Evolutionary conservation across 768 basidiomycete genomes (phyloP).

Genomic region (Nidularia sp.): DNA sequence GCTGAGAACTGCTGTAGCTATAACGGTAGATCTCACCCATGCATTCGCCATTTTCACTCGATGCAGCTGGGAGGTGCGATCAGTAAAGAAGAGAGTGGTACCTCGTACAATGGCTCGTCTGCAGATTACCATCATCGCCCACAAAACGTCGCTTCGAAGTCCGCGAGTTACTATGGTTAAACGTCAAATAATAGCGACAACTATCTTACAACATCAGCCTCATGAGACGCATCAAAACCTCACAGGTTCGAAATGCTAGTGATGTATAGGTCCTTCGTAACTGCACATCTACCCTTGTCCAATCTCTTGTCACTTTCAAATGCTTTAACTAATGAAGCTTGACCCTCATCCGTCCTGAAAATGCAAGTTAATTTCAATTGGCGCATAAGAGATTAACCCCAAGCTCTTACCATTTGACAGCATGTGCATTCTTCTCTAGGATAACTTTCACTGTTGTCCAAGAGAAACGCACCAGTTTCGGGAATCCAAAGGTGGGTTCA

Average conservation of each 20-base stretch:
- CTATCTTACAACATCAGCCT: constrained; percentile 1
- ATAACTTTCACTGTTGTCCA: constrained; percentile 91
- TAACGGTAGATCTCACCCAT: too few species aligned
- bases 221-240: neutral
- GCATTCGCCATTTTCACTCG: too few species aligned
- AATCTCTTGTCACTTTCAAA: constrained; percentile 66
- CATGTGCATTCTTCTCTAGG: constrained; percentile 76
- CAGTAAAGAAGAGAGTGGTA: too few species aligned
- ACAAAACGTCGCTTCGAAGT: too few species aligned
- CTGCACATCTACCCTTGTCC: constrained; percentile 71
- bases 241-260: constrained; percentile 59
- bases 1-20: too few species aligned
- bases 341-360: constrained; percentile 79
- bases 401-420: constrained; percentile 67
- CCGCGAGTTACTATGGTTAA: too few species aligned
- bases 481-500: constrained; percentile 90
- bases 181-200: too few species aligned
- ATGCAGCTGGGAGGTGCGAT: too few species aligned
- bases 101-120: too few species aligned
- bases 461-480: constrained; percentile 85
- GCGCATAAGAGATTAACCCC: neutral
- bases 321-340: constrained; percentile 69
- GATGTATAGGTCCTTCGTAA: constrained; percentile 73
- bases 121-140: too few species aligned
- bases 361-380: neutral